phyloP scores from a whole-genome alignment of 768 basidiomycete species.

The Royoungia palumana region DNA sequence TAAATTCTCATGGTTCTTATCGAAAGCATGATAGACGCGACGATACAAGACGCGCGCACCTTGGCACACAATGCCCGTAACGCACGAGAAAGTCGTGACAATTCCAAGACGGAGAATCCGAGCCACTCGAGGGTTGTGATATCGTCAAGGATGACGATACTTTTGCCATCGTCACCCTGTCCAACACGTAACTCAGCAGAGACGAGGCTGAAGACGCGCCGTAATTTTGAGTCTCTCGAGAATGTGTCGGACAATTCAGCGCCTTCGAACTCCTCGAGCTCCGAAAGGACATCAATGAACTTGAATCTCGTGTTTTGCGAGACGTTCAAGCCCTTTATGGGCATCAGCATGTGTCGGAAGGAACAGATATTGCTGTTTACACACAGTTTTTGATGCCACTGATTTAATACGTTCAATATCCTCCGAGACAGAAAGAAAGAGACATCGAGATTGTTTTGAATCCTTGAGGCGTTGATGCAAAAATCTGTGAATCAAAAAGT shows the following conservation, averaged over 20 bases:
- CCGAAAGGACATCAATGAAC: slow-evolving; percentile 52
- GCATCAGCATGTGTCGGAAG: slow-evolving; percentile 5
- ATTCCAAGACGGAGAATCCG: slow-evolving; percentile 49
- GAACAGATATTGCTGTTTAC: slow-evolving; percentile 22
- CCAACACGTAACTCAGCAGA: slow-evolving; percentile 22
- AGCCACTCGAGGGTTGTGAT: slow-evolving; percentile 69
- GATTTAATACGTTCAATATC: slow-evolving; percentile 59
- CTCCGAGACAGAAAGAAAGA: slow-evolving; percentile 59
- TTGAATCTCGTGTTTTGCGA: slow-evolving; percentile 39
- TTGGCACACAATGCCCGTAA: slow-evolving; percentile 53
- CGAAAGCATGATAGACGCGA: neutral
- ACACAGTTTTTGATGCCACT: slow-evolving; percentile 59
- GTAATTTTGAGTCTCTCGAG: slow-evolving; percentile 19
- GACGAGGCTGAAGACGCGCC: slow-evolving; percentile 37
- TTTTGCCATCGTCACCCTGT: slow-evolving; percentile 9
- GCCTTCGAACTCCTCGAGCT: slow-evolving; percentile 24
- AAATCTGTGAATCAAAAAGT: slow-evolving; percentile 63
- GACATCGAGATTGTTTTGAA: slow-evolving; percentile 32
- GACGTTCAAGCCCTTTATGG: slow-evolving; percentile 33
- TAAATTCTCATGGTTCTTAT: slow-evolving; percentile 21
- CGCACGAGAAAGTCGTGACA: slow-evolving; percentile 59
- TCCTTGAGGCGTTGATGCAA: slow-evolving; percentile 53
- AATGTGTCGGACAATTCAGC: slow-evolving; percentile 9
- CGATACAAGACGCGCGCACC: slow-evolving; percentile 32
- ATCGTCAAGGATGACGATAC: slow-evolving; percentile 68